These are phyloP conservation scores for Paspalum notatum DNA, from an alignment of 176 grass and related monocot species.

Conservation along the genomic window DNA sequence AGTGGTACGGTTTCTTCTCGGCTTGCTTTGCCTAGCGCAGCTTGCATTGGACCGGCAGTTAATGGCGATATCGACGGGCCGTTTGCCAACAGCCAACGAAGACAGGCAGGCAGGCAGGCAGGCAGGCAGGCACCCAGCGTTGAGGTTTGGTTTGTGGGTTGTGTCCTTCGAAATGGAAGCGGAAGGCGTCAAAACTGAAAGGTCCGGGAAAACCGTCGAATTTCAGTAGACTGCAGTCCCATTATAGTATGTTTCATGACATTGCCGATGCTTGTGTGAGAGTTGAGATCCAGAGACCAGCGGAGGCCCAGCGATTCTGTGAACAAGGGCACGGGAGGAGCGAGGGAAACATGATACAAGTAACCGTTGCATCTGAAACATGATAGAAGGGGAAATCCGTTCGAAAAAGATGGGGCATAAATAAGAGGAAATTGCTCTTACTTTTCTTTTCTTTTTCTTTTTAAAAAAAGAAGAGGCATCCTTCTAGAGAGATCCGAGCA, in stretches of 20 bases:
- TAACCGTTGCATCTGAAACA: constrained; percentile 8
- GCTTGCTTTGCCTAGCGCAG: not conserved
- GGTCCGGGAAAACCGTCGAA: not conserved
- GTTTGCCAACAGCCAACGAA: not conserved
- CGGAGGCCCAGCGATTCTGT: not conserved
- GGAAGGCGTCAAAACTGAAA: not conserved
- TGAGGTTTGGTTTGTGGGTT: no score
- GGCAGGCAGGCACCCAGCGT: no score
- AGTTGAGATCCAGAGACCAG: not conserved
- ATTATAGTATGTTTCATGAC: no score
- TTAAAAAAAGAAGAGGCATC: no score
- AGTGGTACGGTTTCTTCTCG: not conserved
- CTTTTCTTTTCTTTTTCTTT: no score
- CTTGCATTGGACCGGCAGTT: not conserved
- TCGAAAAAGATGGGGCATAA: no score
- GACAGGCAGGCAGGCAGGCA: no score
- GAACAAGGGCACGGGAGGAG: not conserved
- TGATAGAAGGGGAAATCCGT: no score
- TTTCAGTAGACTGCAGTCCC: not conserved
- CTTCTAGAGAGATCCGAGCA: constrained; percentile 12
- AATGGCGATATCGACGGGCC: not conserved
- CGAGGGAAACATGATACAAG: not conserved
- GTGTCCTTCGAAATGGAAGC: not conserved
- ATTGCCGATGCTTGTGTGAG: not conserved
- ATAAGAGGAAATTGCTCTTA: no score